Base-by-base conservation (phyloP, 352 stramenopile species). In the Phytopythium boreale region DNA sequence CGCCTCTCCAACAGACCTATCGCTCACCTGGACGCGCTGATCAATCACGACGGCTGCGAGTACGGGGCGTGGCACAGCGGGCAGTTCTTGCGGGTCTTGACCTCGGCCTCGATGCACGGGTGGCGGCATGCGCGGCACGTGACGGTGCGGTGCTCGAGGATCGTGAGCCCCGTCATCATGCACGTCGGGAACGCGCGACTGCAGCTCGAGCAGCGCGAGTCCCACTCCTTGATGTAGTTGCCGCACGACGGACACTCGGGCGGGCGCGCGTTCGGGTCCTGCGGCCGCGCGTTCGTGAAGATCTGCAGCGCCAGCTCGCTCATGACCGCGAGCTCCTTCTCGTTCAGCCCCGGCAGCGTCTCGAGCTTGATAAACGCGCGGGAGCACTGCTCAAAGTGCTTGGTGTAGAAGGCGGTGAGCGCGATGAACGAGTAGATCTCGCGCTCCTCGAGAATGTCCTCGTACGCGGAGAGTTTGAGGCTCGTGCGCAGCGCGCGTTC, bases 401-500 rank as follows among this genome's bases (percentile, higher is more conserved):
- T 91, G 59, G 84, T 97, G 68, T 97, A 93, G 67, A 97, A 97
- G 8, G 94, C 87, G 4, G 90, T 88, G 7, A 98, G 75, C 2
- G 90, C 94, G n/a, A 98, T 87, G 15, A 98, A 79, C n/a, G 86
- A 93, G 74, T 98, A 98, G 34, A 98, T 90, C 60, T 97, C 90
- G 19, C 87, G 82, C 34, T 92, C 74, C 20, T 96, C 87, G 8
- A 98, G 74, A 26, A 98, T 88, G 67, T 98, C 95, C 44, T 98
- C 93, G 70, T 96, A 98, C 17, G 78, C 76, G 0, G 84, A 77
- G 37, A 97, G 84, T 58, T 96, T 95, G 47, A 98, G 82, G 11
- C 86, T 82, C 11, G 92, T 97, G 20, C 82, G 84, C 59, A 98
- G 68, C 8, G 95, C 89, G 14, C 76, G 82, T 26, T 97, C 87